Percentiles rank a stretch among this genome's conserved stretches.
These are phyloP conservation scores for Fraxinus dipetala DNA, from an alignment of 305 asterid genomes.

Conservation along the genomic window DNA sequence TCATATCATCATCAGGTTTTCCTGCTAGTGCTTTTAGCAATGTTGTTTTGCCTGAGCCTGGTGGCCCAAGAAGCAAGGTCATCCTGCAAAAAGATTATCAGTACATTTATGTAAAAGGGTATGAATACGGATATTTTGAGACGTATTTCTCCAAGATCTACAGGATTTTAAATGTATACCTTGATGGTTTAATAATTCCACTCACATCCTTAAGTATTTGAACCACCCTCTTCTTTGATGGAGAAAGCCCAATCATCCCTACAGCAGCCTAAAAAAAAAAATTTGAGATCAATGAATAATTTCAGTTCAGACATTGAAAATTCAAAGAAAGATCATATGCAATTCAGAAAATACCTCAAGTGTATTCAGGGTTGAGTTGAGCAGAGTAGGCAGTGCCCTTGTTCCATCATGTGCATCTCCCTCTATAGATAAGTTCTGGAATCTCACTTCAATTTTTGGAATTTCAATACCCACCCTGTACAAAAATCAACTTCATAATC, in stretches of 20 bases:
- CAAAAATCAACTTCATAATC: not conserved
- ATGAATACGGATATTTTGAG: not conserved
- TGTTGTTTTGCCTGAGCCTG: slow-evolving; percentile 90
- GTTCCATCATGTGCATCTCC: slow-evolving; percentile 78
- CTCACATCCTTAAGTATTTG: slow-evolving; percentile 63
- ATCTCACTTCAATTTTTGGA: slow-evolving; percentile 78
- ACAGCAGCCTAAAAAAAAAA: slow-evolving; percentile 36
- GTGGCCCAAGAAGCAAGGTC: slow-evolving; percentile 87
- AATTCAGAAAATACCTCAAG: slow-evolving; percentile 47
- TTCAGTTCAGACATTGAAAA: not conserved
- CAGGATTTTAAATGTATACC: slow-evolving; percentile 33
- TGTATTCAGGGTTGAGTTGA: slow-evolving; percentile 66
- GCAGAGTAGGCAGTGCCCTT: slow-evolving; percentile 81
- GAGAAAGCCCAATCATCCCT: slow-evolving; percentile 59
- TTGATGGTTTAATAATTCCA: slow-evolving; percentile 75
- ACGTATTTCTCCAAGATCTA: not conserved
- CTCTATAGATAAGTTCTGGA: slow-evolving; percentile 53
- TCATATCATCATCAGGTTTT: slow-evolving; percentile 59
- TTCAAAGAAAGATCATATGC: not conserved
- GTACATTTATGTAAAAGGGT: not conserved
- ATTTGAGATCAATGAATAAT: not conserved
- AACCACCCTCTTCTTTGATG: slow-evolving; percentile 57
- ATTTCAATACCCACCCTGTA: slow-evolving; percentile 78
- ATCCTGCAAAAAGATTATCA: slow-evolving; percentile 41
- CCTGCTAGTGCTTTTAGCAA: slow-evolving; percentile 71